Percentiles rank a stretch among this genome's conserved stretches.
These are phyloP conservation scores for Monosporascus sp. DNA, from an alignment of 2,329 filamentous ascomycete genomes.

Conservation along the genomic window DNA sequence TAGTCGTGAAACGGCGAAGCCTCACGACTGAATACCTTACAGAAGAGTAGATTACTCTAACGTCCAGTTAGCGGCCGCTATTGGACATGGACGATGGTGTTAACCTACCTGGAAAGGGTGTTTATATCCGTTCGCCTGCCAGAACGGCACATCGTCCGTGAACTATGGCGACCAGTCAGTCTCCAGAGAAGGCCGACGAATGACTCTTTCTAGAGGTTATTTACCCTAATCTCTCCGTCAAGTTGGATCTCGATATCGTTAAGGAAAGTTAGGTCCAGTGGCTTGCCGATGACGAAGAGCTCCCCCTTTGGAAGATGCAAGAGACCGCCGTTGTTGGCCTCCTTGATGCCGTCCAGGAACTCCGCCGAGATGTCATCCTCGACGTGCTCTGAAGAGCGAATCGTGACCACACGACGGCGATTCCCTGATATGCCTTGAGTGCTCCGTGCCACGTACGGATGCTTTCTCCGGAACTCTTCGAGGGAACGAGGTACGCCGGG, in stretches of 20 bases:
- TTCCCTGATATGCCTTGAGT: neutral
- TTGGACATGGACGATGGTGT: too few relatives aligned
- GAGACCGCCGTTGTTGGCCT: conserved; percentile 55
- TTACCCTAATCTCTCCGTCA: conserved; percentile 45
- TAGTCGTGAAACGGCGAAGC: conserved; percentile 7
- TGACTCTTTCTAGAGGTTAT: too few relatives aligned
- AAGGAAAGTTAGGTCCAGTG: conserved; percentile 53
- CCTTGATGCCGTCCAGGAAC: conserved; percentile 48
- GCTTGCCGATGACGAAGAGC: conserved; percentile 54
- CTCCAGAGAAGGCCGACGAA: too few relatives aligned
- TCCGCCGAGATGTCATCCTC: conserved; percentile 51
- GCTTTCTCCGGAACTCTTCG: conserved; percentile 32
- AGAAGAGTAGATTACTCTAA: too few relatives aligned
- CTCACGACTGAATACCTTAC: too few relatives aligned
- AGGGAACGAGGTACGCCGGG: conserved; percentile 29
- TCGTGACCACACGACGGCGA: conserved; percentile 35
- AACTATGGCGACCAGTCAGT: conserved; percentile 20
- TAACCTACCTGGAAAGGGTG: conserved; percentile 33
- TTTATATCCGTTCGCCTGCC: conserved; percentile 35
- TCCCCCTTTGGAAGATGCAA: conserved; percentile 48
- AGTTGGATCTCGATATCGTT: conserved; percentile 53
- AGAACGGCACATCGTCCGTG: conserved; percentile 38
- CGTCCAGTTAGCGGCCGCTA: too few relatives aligned
- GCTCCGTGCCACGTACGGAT: conserved; percentile 27
- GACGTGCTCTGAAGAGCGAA: conserved; percentile 47